A percentile compares a stretch with the other conserved stretches of the same genome.
phyloP scores from a whole-genome alignment of 108 stramenopile genomes.

The Nitzschia palea region DNA sequence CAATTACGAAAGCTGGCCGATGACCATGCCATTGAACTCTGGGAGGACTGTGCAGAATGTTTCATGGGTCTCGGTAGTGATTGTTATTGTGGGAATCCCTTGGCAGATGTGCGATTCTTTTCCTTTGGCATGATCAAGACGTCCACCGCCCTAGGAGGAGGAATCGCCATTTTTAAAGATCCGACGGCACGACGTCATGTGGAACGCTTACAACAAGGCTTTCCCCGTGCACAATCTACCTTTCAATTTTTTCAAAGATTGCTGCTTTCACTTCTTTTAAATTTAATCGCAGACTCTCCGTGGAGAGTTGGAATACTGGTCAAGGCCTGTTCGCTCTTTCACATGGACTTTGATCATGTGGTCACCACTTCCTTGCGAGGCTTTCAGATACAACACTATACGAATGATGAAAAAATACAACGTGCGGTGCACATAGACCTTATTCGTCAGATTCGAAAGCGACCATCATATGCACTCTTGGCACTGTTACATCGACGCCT shows the following conservation, averaged over 20 bases:
- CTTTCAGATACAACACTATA: slow-evolving; percentile 33
- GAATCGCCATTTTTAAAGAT: slow-evolving; percentile 41
- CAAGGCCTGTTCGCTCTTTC: slow-evolving; percentile 17
- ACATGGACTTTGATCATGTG: slow-evolving; percentile 57
- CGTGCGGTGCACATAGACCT: background rate
- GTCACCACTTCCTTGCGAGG: slow-evolving; percentile 58
- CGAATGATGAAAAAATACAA: background rate
- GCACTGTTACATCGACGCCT: slow-evolving; percentile 58
- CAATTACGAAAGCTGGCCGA: slow-evolving; percentile 48
- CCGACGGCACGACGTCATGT: slow-evolving; percentile 30
- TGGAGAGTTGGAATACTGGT: slow-evolving; percentile 43
- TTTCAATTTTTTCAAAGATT: slow-evolving; percentile 45
- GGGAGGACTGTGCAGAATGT: slow-evolving; percentile 88
- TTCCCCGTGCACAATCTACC: slow-evolving; percentile 50
- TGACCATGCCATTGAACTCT: slow-evolving; percentile 50
- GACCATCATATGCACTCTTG: slow-evolving; percentile 60
- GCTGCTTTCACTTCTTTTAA: slow-evolving; percentile 42
- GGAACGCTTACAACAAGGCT: slow-evolving; percentile 57
- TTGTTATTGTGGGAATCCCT: slow-evolving; percentile 34
- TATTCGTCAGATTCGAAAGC: slow-evolving; percentile 50
- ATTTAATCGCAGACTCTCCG: slow-evolving; percentile 47
- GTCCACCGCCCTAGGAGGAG: slow-evolving; percentile 81
- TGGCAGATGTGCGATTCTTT: slow-evolving; percentile 62
- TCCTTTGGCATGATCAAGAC: slow-evolving; percentile 91
- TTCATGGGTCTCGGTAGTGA: slow-evolving; percentile 52